Conservation (phyloP, 306 rosid species). For the Morella rubra region DNA sequence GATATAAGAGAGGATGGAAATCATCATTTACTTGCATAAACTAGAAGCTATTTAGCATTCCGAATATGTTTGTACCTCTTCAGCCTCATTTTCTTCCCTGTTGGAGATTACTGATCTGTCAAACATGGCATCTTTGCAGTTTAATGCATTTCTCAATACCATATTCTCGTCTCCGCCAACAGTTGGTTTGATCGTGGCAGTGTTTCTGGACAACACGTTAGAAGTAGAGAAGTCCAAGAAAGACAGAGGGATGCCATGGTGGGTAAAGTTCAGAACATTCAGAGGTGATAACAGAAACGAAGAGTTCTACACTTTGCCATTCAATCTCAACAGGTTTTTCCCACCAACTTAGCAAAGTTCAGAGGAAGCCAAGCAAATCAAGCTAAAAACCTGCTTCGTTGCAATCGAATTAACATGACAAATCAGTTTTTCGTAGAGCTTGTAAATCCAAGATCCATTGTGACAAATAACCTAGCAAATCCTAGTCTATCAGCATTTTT, state of each 20-base stretch:
- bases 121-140: constrained; percentile 48
- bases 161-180: constrained; percentile 83
- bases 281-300: constrained; percentile 95
- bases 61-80: too few relatives aligned
- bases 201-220: constrained; percentile 85
- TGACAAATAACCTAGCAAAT: not conserved
- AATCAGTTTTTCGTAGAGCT: not conserved
- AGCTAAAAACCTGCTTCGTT: not conserved
- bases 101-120: not conserved
- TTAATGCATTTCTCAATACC: constrained; percentile 86
- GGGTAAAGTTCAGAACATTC: constrained; percentile 91
- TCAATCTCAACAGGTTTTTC: constrained; percentile 90
- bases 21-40: too few relatives aligned
- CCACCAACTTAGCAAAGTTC: constrained; percentile 63
- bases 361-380: not conserved
- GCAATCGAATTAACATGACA: constrained; percentile 6
- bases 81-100: not conserved
- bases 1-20: too few relatives aligned
- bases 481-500: constrained; percentile 25
- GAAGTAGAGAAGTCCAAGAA: constrained; percentile 86
- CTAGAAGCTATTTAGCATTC: too few relatives aligned
- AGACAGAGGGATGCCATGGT: constrained; percentile 99
- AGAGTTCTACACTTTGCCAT: constrained; percentile 90
- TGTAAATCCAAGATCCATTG: not conserved
- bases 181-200: constrained; percentile 81